These are phyloP conservation scores for Phyllosticta citrichinensis DNA, from an alignment of 2,329 filamentous ascomycete species.

Conservation along the genomic window DNA sequence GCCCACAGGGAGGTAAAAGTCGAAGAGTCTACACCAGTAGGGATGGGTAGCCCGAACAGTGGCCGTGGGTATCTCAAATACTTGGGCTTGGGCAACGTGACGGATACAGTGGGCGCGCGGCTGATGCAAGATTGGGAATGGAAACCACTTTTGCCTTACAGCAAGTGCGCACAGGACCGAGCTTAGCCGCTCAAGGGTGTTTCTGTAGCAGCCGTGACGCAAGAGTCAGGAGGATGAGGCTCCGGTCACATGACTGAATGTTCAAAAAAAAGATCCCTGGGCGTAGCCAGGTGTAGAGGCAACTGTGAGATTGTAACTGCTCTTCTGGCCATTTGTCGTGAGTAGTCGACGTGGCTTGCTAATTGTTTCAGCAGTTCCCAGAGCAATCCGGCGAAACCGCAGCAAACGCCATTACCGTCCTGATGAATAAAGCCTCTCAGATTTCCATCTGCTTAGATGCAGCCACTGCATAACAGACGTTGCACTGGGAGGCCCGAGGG, in stretches of 20 bases:
- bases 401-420: not conserved
- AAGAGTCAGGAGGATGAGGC: conserved; percentile 5
- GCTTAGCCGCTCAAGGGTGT: not conserved
- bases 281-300: not conserved
- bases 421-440: not conserved
- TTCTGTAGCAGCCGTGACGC: conserved; percentile 3
- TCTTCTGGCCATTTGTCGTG: not conserved
- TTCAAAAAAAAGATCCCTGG: not conserved
- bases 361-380: not conserved
- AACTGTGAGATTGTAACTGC: not conserved
- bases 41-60: not conserved
- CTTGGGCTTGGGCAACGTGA: not conserved
- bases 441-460: not conserved
- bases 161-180: not conserved
- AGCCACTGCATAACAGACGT: not conserved
- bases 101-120: not conserved
- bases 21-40: not conserved
- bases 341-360: not conserved
- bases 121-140: not conserved
- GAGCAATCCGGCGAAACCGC: not conserved
- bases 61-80: not conserved
- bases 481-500: not conserved
- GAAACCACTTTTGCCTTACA: not conserved
- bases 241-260: conserved; percentile 1
- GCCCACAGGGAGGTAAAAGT: not conserved